A percentile compares a stretch with the other conserved stretches of the same genome.
Evolutionary conservation across 257 asterid species (phyloP).

Genomic region (Lycium barbarum): DNA sequence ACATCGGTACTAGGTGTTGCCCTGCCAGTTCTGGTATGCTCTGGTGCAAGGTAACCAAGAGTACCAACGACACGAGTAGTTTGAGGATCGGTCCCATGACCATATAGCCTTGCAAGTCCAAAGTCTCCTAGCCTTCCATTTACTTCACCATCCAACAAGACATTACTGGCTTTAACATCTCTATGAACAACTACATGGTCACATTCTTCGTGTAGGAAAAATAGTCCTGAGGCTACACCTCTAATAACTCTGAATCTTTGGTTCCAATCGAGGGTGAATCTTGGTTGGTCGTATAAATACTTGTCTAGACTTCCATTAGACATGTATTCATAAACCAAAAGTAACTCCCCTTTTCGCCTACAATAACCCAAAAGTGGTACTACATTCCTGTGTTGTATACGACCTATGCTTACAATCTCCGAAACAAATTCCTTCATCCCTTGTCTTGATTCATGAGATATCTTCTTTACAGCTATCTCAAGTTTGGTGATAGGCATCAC

Average conservation of each 20-base stretch:
- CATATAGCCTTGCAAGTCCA: conserved; percentile 23
- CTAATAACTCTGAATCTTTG: conserved; percentile 18
- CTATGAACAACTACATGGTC: conserved; percentile 7
- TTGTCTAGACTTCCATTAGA: conserved; percentile 63
- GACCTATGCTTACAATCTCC: conserved; percentile 24
- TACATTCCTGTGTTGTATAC: conserved; percentile 9
- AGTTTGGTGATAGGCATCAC: conserved; percentile 43
- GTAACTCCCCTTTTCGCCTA: conserved; percentile 11
- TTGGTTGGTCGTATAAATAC: conserved; percentile 14
- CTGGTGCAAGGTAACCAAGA: conserved; percentile 30
- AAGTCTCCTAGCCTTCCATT: conserved; percentile 4
- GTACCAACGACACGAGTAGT: conserved; percentile 21
- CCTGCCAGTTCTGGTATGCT: conserved; percentile 8
- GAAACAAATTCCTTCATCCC: conserved; percentile 20
- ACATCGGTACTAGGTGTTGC: conserved; percentile 24
- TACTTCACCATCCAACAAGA: conserved; percentile 34
- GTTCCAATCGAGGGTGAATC: neutral
- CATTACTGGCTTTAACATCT: conserved; percentile 45
- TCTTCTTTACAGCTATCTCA: conserved; percentile 61
- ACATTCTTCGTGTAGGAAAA: conserved; percentile 25
- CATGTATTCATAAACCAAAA: conserved; percentile 25
- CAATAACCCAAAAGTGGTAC: conserved; percentile 10
- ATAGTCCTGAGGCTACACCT: neutral
- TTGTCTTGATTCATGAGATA: conserved; percentile 35
- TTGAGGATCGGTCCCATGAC: conserved; percentile 25